These are phyloP conservation scores for Phaffomyces antillensis DNA, from an alignment of 805 yeast species.

Conservation along the genomic window DNA sequence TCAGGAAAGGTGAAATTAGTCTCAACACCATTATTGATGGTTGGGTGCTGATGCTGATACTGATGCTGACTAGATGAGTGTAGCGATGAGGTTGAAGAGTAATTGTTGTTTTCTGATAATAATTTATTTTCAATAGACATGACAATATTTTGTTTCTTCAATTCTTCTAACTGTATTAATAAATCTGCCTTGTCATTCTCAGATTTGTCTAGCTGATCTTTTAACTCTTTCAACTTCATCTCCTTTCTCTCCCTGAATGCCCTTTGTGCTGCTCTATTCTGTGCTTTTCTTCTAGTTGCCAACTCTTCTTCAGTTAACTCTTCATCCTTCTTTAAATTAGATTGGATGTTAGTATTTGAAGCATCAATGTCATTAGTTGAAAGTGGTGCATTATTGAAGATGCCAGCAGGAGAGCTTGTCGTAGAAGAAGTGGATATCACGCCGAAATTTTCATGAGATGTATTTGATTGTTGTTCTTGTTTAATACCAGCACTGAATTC, in stretches of 20 bases:
- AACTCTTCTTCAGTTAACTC: slow-evolving; percentile 56
- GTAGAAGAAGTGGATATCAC: slow-evolving; percentile 11
- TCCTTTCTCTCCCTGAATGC: slow-evolving; percentile 96
- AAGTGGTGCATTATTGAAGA: slow-evolving; percentile 4
- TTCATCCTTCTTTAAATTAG: slow-evolving; percentile 71
- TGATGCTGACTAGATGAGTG: background rate
- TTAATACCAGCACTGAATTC: slow-evolving; percentile 7
- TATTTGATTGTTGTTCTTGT: background rate
- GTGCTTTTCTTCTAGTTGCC: slow-evolving; percentile 65
- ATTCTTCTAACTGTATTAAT: slow-evolving; percentile 39
- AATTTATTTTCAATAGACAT: slow-evolving; percentile 58
- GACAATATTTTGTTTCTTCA: slow-evolving; percentile 48
- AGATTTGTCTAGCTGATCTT: slow-evolving; percentile 47
- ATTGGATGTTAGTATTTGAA: slow-evolving; percentile 65
- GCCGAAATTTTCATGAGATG: background rate
- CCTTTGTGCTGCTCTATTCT: slow-evolving; percentile 95
- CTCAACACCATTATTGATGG: background rate
- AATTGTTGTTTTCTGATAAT: slow-evolving; percentile 30
- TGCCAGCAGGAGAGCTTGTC: slow-evolving; percentile 15
- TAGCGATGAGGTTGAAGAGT: background rate
- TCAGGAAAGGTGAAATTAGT: slow-evolving; percentile 9
- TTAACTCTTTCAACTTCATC: slow-evolving; percentile 68
- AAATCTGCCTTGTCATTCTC: slow-evolving; percentile 47
- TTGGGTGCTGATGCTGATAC: background rate
- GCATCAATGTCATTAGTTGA: slow-evolving; percentile 30